These are phyloP conservation scores for Nigrograna mackinnonii DNA, from an alignment of 2,329 filamentous ascomycete genomes.

Conservation along the genomic window DNA sequence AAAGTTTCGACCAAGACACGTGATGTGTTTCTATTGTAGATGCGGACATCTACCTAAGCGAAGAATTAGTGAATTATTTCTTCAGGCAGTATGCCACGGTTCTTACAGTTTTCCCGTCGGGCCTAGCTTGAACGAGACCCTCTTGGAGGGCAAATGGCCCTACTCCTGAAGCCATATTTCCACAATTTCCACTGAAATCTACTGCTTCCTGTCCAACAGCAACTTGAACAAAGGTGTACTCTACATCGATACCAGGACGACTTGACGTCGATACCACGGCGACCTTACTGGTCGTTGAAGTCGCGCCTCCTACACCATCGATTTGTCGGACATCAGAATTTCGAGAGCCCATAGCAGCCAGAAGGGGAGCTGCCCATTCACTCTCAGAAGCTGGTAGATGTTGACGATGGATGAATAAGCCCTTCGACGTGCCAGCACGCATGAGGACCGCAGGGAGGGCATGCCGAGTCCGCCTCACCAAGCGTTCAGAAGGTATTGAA, in stretches of 20 bases:
- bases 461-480: too few relatives aligned
- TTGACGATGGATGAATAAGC: conserved; percentile 47
- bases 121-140: conserved; percentile 47
- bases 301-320: conserved; percentile 69
- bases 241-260: conserved; percentile 56
- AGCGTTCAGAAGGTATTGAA: too few relatives aligned
- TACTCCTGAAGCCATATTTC: conserved; percentile 71
- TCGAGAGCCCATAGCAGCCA: conserved; percentile 64
- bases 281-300: conserved; percentile 71
- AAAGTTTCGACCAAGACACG: conserved; percentile 59
- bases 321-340: conserved; percentile 71
- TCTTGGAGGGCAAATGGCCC: conserved; percentile 66
- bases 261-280: conserved; percentile 61
- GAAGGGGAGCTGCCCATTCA: conserved; percentile 58
- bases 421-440: conserved; percentile 45
- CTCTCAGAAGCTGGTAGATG: conserved; percentile 54
- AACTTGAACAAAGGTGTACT: conserved; percentile 73
- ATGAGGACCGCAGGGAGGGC: conserved; percentile 42
- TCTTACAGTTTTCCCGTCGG: conserved; percentile 21
- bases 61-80: conserved; percentile 5
- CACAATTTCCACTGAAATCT: conserved; percentile 72
- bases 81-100: not conserved
- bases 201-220: conserved; percentile 65
- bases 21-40: conserved; percentile 71
- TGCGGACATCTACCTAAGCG: conserved; percentile 48